Evolutionary conservation across 2,329 filamentous ascomycete species (phyloP).

Genomic region (Lachnellula occidentalis): DNA sequence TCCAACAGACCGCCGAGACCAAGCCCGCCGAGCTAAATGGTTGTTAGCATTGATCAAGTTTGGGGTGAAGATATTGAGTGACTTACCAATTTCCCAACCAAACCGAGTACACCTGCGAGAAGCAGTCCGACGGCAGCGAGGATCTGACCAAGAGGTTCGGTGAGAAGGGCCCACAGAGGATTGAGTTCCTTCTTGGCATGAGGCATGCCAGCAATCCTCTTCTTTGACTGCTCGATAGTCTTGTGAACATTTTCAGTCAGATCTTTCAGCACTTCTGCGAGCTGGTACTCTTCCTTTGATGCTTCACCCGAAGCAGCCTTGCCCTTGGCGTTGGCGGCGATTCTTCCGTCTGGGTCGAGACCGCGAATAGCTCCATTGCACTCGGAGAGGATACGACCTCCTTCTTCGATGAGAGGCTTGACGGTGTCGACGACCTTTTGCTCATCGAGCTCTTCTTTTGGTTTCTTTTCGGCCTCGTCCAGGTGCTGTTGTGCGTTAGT

Average conservation of each 20-base stretch:
- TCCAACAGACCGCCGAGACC: constrained; percentile 79
- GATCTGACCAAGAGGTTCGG: constrained; percentile 86
- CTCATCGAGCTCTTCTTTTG: constrained; percentile 84
- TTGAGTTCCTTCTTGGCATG: constrained; percentile 93
- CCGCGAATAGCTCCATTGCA: constrained; percentile 82
- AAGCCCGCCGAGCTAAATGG: constrained; percentile 51
- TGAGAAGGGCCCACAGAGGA: constrained; percentile 75
- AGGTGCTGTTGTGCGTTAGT: constrained; percentile 53
- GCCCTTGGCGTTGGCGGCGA: constrained; percentile 79
- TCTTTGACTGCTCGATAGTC: constrained; percentile 82
- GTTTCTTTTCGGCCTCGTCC: constrained; percentile 71
- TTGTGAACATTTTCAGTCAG: constrained; percentile 74
- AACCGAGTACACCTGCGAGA: constrained; percentile 73
- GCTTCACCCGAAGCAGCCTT: constrained; percentile 70
- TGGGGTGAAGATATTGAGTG: not conserved
- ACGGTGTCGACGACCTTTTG: constrained; percentile 82
- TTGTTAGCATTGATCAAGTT: not conserved
- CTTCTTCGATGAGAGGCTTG: constrained; percentile 84
- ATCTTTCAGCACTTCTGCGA: constrained; percentile 82
- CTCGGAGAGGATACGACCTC: constrained; percentile 73
- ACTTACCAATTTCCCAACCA: constrained; percentile 64
- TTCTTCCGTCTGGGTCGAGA: constrained; percentile 82
- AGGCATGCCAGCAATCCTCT: constrained; percentile 84
- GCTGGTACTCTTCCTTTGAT: constrained; percentile 74
- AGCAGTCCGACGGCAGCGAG: constrained; percentile 81